phyloP scores from a whole-genome alignment of 305 asterid species.

The Euphrasia arctica region DNA sequence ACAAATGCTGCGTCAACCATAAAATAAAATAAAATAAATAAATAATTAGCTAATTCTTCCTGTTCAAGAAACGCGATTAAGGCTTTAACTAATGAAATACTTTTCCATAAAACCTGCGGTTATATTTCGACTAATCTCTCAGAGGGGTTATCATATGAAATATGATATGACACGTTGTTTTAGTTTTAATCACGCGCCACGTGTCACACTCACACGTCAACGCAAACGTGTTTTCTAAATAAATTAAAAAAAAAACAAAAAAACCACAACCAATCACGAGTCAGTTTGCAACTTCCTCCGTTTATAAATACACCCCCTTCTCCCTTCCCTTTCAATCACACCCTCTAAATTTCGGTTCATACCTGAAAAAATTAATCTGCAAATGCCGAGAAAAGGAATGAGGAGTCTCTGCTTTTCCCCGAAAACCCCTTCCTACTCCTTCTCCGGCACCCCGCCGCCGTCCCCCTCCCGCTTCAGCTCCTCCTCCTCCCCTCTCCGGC shows the following conservation, averaged over 20 bases:
- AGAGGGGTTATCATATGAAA: not conserved
- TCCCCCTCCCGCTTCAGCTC: slow-evolving; percentile 48
- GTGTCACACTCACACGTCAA: slow-evolving; percentile 19
- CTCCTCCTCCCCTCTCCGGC: slow-evolving; percentile 48
- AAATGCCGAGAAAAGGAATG: slow-evolving; percentile 78
- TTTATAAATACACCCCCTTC: not conserved
- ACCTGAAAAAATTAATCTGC: not conserved
- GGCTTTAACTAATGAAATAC: not conserved
- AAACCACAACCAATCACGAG: slow-evolving; percentile 21
- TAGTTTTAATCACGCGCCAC: slow-evolving; percentile 15
- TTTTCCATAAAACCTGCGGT: slow-evolving; percentile 19
- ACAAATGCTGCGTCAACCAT: not conserved
- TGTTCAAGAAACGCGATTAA: slow-evolving; percentile 28
- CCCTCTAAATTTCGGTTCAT: not conserved
- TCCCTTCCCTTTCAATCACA: slow-evolving; percentile 5
- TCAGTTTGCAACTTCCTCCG: not conserved
- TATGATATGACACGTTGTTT: not conserved
- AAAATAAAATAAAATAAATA: not conserved
- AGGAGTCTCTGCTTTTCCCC: slow-evolving; percentile 50
- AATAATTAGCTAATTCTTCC: not conserved
- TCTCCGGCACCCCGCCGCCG: slow-evolving; percentile 22
- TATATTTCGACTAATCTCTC: not conserved
- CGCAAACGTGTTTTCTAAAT: slow-evolving; percentile 27
- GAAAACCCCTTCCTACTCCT: slow-evolving; percentile 22
- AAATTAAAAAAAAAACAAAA: not conserved